These are phyloP conservation scores for Daldinia vernicosa DNA, from an alignment of 495 filamentous ascomycete genomes.

Conservation along the genomic window DNA sequence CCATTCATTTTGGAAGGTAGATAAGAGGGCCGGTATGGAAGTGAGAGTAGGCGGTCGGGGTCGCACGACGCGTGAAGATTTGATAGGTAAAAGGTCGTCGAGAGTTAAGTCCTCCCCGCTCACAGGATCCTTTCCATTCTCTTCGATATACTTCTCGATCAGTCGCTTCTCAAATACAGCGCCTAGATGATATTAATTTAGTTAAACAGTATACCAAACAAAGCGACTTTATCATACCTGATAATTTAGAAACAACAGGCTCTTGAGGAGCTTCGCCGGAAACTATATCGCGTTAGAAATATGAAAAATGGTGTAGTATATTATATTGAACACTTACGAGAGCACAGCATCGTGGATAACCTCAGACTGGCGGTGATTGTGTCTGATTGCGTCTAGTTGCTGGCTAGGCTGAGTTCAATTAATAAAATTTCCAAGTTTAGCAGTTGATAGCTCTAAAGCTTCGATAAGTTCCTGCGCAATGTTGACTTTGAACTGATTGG, in stretches of 20 bases:
- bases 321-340: constrained; percentile 31
- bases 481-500: constrained; percentile 38
- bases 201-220: constrained; percentile 12
- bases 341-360: constrained; percentile 41
- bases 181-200: constrained; percentile 60
- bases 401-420: constrained; percentile 18
- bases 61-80: constrained; percentile 80
- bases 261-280: constrained; percentile 96
- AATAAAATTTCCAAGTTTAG: constrained; percentile 27
- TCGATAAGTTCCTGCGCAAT: constrained; percentile 20
- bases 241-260: constrained; percentile 93
- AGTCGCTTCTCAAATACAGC: constrained; percentile 93
- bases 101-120: constrained; percentile 86
- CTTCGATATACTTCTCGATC: constrained; percentile 92
- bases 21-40: constrained; percentile 94
- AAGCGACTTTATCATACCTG: constrained; percentile 65
- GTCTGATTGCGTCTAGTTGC: constrained; percentile 17
- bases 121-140: constrained; percentile 93
- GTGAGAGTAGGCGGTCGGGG: constrained; percentile 94
- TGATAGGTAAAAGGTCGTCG: constrained; percentile 88
- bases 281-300: constrained; percentile 63
- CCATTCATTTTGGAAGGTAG: constrained; percentile 99
- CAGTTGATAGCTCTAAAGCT: constrained; percentile 22
- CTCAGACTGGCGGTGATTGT: constrained; percentile 9
- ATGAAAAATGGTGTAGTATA: not conserved